Evolutionary conservation across 352 stramenopile genomes (phyloP).

Genomic region (Pythium dissimile): DNA sequence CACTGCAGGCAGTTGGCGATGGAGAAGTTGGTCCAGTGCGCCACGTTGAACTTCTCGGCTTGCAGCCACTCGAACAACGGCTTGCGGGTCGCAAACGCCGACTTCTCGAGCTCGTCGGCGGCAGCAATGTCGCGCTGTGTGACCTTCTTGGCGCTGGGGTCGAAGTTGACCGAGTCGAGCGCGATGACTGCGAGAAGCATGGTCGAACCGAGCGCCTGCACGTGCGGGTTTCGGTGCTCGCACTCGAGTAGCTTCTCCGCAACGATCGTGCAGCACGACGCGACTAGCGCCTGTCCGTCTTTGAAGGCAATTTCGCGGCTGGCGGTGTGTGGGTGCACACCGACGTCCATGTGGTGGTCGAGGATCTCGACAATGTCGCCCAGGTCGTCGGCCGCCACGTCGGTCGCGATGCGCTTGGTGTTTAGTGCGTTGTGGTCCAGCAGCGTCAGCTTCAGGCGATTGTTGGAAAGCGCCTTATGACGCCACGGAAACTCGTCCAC

Average conservation of each 20-base stretch:
- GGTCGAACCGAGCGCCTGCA: slow-evolving; percentile 48
- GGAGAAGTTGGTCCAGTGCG: slow-evolving; percentile 59
- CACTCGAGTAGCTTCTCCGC: slow-evolving; percentile 44
- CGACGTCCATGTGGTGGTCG: slow-evolving; percentile 74
- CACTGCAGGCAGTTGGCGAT: slow-evolving; percentile 64
- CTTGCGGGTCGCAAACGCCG: slow-evolving; percentile 38
- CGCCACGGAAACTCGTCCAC: slow-evolving; percentile 76
- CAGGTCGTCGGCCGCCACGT: slow-evolving; percentile 12
- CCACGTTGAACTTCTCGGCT: slow-evolving; percentile 58
- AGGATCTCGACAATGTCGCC: slow-evolving; percentile 65
- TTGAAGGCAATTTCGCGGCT: slow-evolving; percentile 66
- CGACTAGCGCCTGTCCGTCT: slow-evolving; percentile 60
- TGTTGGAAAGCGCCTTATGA: slow-evolving; percentile 19
- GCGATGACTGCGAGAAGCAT: slow-evolving; percentile 78
- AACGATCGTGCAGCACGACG: slow-evolving; percentile 77
- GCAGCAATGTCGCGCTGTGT: slow-evolving; percentile 50
- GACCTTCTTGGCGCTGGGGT: slow-evolving; percentile 73
- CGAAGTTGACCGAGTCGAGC: slow-evolving; percentile 78
- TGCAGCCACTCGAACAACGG: slow-evolving; percentile 67
- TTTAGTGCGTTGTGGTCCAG: slow-evolving; percentile 76
- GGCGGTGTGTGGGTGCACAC: slow-evolving; percentile 34
- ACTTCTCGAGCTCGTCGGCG: slow-evolving; percentile 37
- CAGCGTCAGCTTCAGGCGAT: slow-evolving; percentile 40
- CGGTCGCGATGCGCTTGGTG: slow-evolving; percentile 44
- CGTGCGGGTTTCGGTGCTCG: neutral